These are phyloP conservation scores for Pleurotus tuoliensis DNA, from an alignment of 768 basidiomycete genomes.

Conservation along the genomic window DNA sequence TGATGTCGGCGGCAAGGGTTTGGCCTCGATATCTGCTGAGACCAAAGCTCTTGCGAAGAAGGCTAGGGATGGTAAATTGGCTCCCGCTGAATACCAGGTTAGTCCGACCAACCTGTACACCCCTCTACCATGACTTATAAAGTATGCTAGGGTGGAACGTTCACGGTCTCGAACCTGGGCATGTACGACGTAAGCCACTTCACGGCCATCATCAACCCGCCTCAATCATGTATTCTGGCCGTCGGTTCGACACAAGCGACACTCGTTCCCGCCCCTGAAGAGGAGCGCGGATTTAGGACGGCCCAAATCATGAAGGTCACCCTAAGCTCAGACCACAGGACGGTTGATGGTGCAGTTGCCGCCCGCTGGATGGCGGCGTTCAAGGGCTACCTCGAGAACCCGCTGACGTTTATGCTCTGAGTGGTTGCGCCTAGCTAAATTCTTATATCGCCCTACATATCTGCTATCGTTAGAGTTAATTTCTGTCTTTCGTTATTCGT, in stretches of 20 bases:
- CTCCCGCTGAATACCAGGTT: slow-evolving; percentile 95
- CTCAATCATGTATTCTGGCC: slow-evolving; percentile 97
- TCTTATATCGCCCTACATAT: not conserved
- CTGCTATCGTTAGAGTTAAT: slow-evolving; percentile 1
- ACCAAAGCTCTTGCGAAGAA: slow-evolving; percentile 91
- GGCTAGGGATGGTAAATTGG: slow-evolving; percentile 94
- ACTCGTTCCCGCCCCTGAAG: slow-evolving; percentile 80
- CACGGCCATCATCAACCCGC: slow-evolving; percentile 98
- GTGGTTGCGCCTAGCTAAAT: slow-evolving; percentile 10
- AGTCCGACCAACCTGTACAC: slow-evolving; percentile 8
- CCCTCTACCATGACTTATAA: not conserved
- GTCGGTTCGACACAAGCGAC: slow-evolving; percentile 86
- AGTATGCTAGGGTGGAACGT: slow-evolving; percentile 77
- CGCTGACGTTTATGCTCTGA: slow-evolving; percentile 94
- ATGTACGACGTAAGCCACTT: slow-evolving; percentile 96
- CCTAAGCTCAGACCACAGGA: slow-evolving; percentile 91
- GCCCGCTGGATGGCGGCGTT: slow-evolving; percentile 91
- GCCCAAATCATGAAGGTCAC: slow-evolving; percentile 94
- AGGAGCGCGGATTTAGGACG: slow-evolving; percentile 94
- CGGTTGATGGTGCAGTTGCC: slow-evolving; percentile 93
- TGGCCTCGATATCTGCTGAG: slow-evolving; percentile 89
- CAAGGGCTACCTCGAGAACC: slow-evolving; percentile 96
- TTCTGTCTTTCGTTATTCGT: not conserved
- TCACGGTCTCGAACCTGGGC: slow-evolving; percentile 98
- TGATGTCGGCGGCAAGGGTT: slow-evolving; percentile 88